Percentiles rank a stretch among this genome's conserved stretches.
These are phyloP conservation scores for Monosporascus sp. DNA, from an alignment of 2,329 filamentous ascomycete genomes.

Conservation along the genomic window DNA sequence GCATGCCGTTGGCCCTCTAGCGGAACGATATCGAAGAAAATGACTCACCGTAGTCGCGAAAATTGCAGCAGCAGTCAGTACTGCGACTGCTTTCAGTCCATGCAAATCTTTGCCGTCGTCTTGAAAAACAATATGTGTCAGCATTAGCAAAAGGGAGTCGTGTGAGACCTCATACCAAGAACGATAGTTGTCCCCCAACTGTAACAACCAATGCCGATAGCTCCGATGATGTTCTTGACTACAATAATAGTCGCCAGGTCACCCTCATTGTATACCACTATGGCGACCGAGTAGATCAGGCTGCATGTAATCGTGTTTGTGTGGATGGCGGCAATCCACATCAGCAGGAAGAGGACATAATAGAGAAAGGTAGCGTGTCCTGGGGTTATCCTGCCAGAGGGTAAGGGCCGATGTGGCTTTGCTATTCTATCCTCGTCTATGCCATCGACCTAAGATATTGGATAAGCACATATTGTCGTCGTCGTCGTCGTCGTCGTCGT, in stretches of 20 bases:
- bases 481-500: no score
- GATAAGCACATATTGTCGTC: background rate
- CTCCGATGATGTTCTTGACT: background rate
- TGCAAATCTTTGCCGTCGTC: background rate
- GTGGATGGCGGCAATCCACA: background rate
- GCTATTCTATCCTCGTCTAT: background rate
- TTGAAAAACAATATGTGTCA: background rate
- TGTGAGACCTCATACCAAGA: background rate
- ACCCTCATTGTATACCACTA: background rate
- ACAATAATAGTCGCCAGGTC: background rate
- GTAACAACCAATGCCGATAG: background rate
- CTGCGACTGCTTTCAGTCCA: background rate
- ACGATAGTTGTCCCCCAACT: background rate
- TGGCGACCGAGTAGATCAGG: background rate
- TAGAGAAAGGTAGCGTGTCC: background rate
- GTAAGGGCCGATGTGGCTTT: background rate
- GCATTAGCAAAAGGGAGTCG: no score
- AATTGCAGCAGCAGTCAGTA: background rate
- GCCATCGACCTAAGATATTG: background rate
- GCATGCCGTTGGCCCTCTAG: background rate
- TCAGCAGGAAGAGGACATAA: background rate
- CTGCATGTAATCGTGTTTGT: background rate
- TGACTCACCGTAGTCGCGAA: background rate
- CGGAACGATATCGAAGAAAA: no score
- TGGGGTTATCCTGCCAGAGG: background rate